Evolutionary conservation across 1,284 basidiomycete genomes (phyloP).

Genomic region (Amylostereum areolatum): DNA sequence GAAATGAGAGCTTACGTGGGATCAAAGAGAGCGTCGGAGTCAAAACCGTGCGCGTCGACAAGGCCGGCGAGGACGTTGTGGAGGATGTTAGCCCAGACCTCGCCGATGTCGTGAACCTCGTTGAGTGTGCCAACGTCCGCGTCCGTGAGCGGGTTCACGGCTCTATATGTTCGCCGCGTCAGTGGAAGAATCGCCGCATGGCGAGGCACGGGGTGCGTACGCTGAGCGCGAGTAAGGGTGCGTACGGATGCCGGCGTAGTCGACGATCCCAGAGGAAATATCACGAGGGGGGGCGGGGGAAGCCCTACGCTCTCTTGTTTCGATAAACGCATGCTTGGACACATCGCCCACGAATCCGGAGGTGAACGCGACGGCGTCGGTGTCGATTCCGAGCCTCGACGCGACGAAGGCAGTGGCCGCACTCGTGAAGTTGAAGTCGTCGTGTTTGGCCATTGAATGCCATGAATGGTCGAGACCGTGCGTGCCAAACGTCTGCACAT

Average conservation of each 20-base stretch:
- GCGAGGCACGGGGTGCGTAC: too few relatives aligned
- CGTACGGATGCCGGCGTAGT: constrained; percentile 28
- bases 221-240: constrained; percentile 38
- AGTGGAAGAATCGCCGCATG: too few relatives aligned
- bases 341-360: constrained; percentile 23
- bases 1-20: too few relatives aligned
- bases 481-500: constrained; percentile 36
- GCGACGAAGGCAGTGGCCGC: constrained; percentile 24
- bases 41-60: constrained; percentile 36
- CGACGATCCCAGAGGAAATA: not conserved
- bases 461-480: constrained; percentile 28
- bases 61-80: constrained; percentile 47
- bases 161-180: too few relatives aligned
- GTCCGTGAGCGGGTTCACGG: constrained; percentile 34
- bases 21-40: too few relatives aligned
- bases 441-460: constrained; percentile 26
- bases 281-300: not conserved
- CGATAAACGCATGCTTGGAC: constrained; percentile 30
- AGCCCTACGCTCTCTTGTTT: constrained; percentile 29
- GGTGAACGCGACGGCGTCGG: constrained; percentile 19
- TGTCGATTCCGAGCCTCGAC: constrained; percentile 19
- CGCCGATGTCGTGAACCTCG: constrained; percentile 42
- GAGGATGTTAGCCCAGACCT: constrained; percentile 50
- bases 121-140: constrained; percentile 27
- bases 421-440: constrained; percentile 19